Evolutionary conservation across 495 filamentous ascomycete species (phyloP).

Genomic region (Hapsidospora chrysogenum): DNA sequence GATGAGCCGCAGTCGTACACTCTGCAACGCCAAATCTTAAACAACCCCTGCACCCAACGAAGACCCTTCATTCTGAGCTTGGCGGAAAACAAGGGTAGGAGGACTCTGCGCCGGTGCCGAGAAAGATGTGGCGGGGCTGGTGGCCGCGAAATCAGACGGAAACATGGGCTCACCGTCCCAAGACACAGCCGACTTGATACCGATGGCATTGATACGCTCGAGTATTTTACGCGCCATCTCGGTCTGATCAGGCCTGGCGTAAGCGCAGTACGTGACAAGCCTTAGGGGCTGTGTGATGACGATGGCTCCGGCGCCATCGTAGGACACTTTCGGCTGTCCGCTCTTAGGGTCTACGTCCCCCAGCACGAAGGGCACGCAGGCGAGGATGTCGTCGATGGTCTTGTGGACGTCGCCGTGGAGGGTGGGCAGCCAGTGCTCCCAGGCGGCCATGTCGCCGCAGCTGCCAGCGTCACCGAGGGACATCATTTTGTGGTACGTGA

Average conservation of each 20-base stretch:
- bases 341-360: conserved; percentile 6
- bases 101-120: too few relatives aligned
- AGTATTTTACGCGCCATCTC: conserved; percentile 3
- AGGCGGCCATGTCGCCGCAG: background rate
- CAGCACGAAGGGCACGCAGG: conserved; percentile 10
- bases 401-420: conserved; percentile 3
- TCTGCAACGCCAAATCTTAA: too few relatives aligned
- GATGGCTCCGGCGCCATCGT: conserved; percentile 10
- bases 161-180: conserved; percentile 3
- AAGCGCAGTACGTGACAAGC: conserved; percentile 8
- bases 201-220: conserved; percentile 7
- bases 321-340: background rate
- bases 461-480: too few relatives aligned
- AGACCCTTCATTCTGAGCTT: too few relatives aligned
- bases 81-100: too few relatives aligned
- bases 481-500: conserved; percentile 6
- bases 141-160: conserved; percentile 1
- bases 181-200: conserved; percentile 7
- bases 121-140: too few relatives aligned
- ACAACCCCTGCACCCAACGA: too few relatives aligned
- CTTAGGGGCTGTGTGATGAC: conserved; percentile 9
- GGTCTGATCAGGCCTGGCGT: conserved; percentile 5
- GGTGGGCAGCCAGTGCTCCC: conserved; percentile 5
- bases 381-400: conserved; percentile 10
- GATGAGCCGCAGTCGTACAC: too few relatives aligned